Conservation (phyloP, 495 filamentous ascomycete genomes). For the Aeminium ludgeri region DNA sequence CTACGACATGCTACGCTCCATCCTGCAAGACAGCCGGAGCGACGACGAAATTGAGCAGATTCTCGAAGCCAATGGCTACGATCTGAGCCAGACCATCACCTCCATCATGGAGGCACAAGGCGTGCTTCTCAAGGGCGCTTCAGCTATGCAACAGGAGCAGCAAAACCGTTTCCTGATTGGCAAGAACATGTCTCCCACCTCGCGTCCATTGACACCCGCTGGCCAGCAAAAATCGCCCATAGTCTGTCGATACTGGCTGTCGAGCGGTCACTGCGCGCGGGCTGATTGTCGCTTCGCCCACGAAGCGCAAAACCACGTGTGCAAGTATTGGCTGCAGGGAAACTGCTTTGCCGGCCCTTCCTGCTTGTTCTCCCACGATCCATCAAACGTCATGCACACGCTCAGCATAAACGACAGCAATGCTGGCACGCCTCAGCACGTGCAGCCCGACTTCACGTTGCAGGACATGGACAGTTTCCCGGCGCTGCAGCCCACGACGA, state of each 20-base stretch:
- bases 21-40: conserved; percentile 70
- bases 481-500: conserved; percentile 42
- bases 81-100: conserved; percentile 76
- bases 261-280: conserved; percentile 77
- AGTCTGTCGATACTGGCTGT: conserved; percentile 91
- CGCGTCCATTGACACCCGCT: conserved; percentile 58
- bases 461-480: conserved; percentile 88
- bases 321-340: conserved; percentile 98
- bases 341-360: conserved; percentile 89
- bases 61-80: conserved; percentile 77
- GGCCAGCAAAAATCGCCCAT: conserved; percentile 52
- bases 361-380: conserved; percentile 96
- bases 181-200: conserved; percentile 69
- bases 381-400: conserved; percentile 35
- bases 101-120: conserved; percentile 54
- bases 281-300: conserved; percentile 97
- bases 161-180: conserved; percentile 53
- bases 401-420: conserved; percentile 29
- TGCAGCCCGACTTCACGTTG: conserved; percentile 53
- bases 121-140: conserved; percentile 8
- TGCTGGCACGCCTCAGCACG: conserved; percentile 38
- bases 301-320: conserved; percentile 85
- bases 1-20: conserved; percentile 92
- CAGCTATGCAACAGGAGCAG: conserved; percentile 10
- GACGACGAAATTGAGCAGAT: conserved; percentile 89